A percentile compares a stretch with the other conserved stretches of the same genome.
Evolutionary conservation across 2,329 filamentous ascomycete species (phyloP).

Genomic region (Davidsoniella australis): DNA sequence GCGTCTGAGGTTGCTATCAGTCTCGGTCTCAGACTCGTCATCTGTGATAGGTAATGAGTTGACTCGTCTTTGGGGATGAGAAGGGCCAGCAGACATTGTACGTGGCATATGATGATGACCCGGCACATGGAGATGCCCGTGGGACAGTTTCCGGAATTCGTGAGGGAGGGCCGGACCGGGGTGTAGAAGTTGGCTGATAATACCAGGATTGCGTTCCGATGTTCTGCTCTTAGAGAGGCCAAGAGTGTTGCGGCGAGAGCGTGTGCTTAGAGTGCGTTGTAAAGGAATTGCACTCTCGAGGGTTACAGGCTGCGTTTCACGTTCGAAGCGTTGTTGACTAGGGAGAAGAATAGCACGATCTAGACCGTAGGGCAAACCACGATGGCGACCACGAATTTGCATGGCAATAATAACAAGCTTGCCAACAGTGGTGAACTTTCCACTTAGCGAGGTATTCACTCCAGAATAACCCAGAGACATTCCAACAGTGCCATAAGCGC

Average conservation of each 20-base stretch:
- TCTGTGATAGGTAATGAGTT: constrained; percentile 9
- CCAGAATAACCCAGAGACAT: constrained; percentile 67
- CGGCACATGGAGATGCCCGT: constrained; percentile 5
- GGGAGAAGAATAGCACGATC: constrained; percentile 44
- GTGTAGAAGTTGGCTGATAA: constrained; percentile 30
- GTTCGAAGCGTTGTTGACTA: constrained; percentile 36
- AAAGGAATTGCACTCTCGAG: constrained; percentile 21
- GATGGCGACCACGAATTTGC: constrained; percentile 52
- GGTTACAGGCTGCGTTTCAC: constrained; percentile 29
- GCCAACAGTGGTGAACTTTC: constrained; percentile 59
- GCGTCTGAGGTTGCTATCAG: neutral
- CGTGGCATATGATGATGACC: constrained; percentile 1
- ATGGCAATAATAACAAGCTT: constrained; percentile 53
- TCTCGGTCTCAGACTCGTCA: constrained; percentile 5
- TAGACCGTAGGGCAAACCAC: constrained; percentile 49
- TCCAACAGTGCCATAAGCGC: constrained; percentile 87
- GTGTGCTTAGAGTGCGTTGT: constrained; percentile 21
- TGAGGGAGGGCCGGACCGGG: constrained; percentile 27
- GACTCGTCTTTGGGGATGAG: constrained; percentile 2
- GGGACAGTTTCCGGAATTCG: constrained; percentile 14
- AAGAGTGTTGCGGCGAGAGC: constrained; percentile 17
- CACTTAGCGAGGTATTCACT: constrained; percentile 65
- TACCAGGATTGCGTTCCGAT: constrained; percentile 24
- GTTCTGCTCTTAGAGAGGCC: constrained; percentile 8
- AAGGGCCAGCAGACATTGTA: constrained; percentile 5